Evolutionary conservation across 179 eudicot genomes (phyloP), one percentile per base, ranked within the genome.

Genomic region (Spinacia oleracea): DNA sequence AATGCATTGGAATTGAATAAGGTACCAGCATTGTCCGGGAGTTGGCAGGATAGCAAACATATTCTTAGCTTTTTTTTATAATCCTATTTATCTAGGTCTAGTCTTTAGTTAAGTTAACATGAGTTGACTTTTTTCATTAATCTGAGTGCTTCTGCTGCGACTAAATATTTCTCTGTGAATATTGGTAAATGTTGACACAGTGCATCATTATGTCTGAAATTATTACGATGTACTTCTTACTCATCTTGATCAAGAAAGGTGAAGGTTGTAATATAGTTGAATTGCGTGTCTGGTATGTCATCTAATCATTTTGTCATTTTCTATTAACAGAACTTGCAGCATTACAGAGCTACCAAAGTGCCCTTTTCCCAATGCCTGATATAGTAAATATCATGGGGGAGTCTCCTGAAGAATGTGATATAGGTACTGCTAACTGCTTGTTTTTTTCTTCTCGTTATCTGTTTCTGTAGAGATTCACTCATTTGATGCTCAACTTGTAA

Each of bases 371-470:
- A 34, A 16, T 4, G 15, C 0, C 68, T 64, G 40, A 32, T 15
- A 16, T 7, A 15, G 42, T 64, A 64, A 42, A 18, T 64, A 31
- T 31, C 1, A 2, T 63, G 67, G 38, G 16, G 0, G 40, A 6
- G 15, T 3, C 38, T 32, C 1, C n/a, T 63, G 23, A 31, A 31
- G 68, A 64, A 64, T 32, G 10, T 16, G 40, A 64, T 42, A 64
- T 64, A 32, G 68, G 68, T 64, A 64, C 68, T 16, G 68, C 18
- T 48, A 15, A 16, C 68, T 64, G 68, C 68, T 11, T 62, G 20
- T 27, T 29, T 29, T 16, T 31, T 32, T 63, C 68, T 0, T 14
- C 32, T 31, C 18, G 5, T 56, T 27, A n/a, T 16, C 27, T 56
- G 60, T 9, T 56, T 21, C 29, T 25, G 27, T 59, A 31, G 68